Evolutionary conservation across 2,329 filamentous ascomycete species (phyloP), one percentile per base, ranked within the genome.

Genomic region (Nemania abortiva): DNA sequence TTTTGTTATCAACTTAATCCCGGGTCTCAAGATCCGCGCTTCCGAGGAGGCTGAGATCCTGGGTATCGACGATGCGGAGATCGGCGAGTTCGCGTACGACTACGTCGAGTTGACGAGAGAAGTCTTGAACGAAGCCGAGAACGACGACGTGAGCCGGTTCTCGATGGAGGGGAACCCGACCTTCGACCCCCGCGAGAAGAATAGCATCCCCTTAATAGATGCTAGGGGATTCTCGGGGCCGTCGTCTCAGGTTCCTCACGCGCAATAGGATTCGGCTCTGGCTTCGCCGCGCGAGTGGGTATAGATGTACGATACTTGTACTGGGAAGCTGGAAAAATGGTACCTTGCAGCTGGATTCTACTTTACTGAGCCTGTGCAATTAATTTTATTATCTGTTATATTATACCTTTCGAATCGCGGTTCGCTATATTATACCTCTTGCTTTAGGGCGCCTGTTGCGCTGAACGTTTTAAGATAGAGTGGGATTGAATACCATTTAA

Each of bases 21-120:
- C 94, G 0, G 91, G 91, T 13, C 84, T 97, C 47, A 88, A 88
- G 66, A 89, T 97, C 53, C 92, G 94, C 58, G 91, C 90, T 0
- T 86, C 84, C 15, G 91, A 93, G 74, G 91, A 96, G 71, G 91
- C 93, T 45, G 94, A 97, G 81, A 90, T 94, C 60, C 84, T 94
- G 50, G 94, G 94, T 73, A 94, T 97, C 69, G 94, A 97, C 76
- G 94, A 97, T 76, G 90, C 92, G 27, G 94, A 97, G 81, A 93
- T 97, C 77, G 94, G 94, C 79, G 94, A 97, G 83, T 97, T 96
- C 79, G 94, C 93, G n/a, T 97, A 97, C 80, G 94, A 97, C 81
- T 97, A 97, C 75, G 93, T 97, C 73, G 94, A 97, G 84, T 85
- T 96, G 72, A 83, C 80, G 27, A 74, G 80, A 42, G 84, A 86